A percentile compares a stretch with the other conserved stretches of the same genome.
phyloP scores from a whole-genome alignment of 129 eudicot genomes.

The Sambucus nigra region DNA sequence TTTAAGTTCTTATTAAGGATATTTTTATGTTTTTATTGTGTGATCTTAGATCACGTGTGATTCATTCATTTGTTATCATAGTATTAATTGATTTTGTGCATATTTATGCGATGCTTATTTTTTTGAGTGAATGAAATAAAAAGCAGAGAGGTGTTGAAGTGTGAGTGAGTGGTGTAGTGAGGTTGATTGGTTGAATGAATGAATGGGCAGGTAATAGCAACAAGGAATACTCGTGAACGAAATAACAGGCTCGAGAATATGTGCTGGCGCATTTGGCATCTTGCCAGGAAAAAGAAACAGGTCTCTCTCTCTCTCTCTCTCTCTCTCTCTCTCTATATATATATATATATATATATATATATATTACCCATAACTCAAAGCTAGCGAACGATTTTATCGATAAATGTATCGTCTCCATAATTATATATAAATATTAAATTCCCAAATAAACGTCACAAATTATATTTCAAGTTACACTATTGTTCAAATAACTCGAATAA shows the following conservation, averaged over 20 bases:
- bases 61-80: too few species aligned
- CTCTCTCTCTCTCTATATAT: neutral
- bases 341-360: neutral
- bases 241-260: conserved; percentile 83
- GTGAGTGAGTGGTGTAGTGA: neutral
- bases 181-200: neutral
- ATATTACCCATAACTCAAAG: neutral
- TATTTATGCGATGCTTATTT: too few species aligned
- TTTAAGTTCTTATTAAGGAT: too few species aligned
- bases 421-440: too few species aligned
- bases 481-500: too few species aligned
- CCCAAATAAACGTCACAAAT: too few species aligned
- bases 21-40: too few species aligned
- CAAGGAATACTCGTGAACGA: conserved; percentile 68
- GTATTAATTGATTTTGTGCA: too few species aligned
- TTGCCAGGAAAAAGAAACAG: conserved; percentile 82
- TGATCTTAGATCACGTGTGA: too few species aligned
- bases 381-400: too few species aligned
- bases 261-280: conserved; percentile 95
- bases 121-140: neutral
- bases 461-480: too few species aligned
- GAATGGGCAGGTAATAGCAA: conserved; percentile 56
- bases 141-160: neutral
- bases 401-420: too few species aligned
- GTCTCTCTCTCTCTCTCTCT: conserved; percentile 19